Base-by-base conservation (phyloP, 805 yeast genomes). In the Saccharomycopsis synnaedendra region DNA sequence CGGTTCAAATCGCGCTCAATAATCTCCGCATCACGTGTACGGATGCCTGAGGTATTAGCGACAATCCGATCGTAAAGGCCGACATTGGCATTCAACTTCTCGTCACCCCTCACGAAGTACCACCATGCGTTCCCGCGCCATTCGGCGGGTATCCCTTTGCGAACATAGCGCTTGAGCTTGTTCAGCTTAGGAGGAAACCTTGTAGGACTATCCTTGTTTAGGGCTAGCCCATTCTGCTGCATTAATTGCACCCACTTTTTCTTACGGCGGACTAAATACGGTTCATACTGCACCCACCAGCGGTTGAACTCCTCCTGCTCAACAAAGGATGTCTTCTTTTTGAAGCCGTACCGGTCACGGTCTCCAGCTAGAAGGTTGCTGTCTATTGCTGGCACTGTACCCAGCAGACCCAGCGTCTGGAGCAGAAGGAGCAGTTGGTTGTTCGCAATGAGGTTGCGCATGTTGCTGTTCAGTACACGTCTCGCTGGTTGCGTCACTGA, bases 111-210 rank as follows among this genome's bases (percentile, higher is more conserved):
- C 5, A 95, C 95, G 63, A 85, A 90, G 68, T 79, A 82, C 72
- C 93, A 90, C 98, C 98, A 90, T 0, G 97, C 96, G 55, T 77
- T 76, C 1, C 98, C 98, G 55, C 98, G 70, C 97, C 96, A 90
- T 60, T 87, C 96, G 0, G 96, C 89, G 0, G 98, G 97, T 7
- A 90, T 81, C 8, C 98, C 98, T 60, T 85, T 85, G 48, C 97
- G 74, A 8, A 93, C 77, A 57, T 85, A 81, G 50, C 94, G 74
- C 58, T 84, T 82, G 54, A 87, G 69, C 55, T 83, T 86, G 50
- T 82, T 89, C 3, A 88, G 82, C 51, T 74, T 75, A 1, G 90
- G 78, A 0, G 96, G 95, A 55, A 82, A 86, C 54, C 86, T 63
- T 0, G 69, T 65, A 1, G 94, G 93, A 5, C 62, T 64, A 34